These are phyloP conservation scores for Yarrowia sp. DNA, from an alignment of 805 yeast species.

Conservation along the genomic window DNA sequence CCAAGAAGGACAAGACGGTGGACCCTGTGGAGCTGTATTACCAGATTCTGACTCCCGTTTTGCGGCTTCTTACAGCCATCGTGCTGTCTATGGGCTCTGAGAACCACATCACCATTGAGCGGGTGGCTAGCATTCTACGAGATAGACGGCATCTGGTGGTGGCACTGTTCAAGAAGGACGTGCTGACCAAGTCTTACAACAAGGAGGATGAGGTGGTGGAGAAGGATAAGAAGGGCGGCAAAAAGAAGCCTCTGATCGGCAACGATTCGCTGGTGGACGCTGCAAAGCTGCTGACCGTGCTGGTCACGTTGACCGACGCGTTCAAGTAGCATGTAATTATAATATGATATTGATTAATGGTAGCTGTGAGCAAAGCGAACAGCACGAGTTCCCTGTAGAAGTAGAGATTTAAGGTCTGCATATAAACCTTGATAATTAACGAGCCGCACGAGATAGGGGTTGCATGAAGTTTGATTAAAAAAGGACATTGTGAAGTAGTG, in stretches of 20 bases:
- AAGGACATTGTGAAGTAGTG: too few species aligned
- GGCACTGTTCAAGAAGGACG: constrained; percentile 62
- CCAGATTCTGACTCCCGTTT: constrained; percentile 68
- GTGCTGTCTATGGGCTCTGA: constrained; percentile 75
- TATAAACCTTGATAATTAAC: too few species aligned
- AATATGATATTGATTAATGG: too few species aligned
- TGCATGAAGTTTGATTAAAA: too few species aligned
- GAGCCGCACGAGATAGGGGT: too few species aligned
- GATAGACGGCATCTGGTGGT: constrained; percentile 56
- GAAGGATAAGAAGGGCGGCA: neutral
- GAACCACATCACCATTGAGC: constrained; percentile 56
- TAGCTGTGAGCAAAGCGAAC: too few species aligned
- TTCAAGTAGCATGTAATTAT: neutral
- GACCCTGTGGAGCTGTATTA: constrained; percentile 49
- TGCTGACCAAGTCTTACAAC: constrained; percentile 29
- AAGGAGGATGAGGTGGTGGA: constrained; percentile 5
- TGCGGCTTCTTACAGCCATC: constrained; percentile 67
- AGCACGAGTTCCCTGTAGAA: too few species aligned
- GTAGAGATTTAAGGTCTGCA: too few species aligned
- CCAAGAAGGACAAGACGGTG: constrained; percentile 38
- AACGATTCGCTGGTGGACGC: constrained; percentile 41
- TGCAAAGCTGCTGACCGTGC: constrained; percentile 54
- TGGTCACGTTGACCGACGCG: constrained; percentile 50
- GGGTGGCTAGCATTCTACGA: constrained; percentile 51
- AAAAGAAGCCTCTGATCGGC: neutral